A percentile compares a stretch with the other conserved stretches of the same genome.
These are phyloP conservation scores for Epichloe brachyelytri DNA, from an alignment of 2,329 filamentous ascomycete species.

Conservation along the genomic window DNA sequence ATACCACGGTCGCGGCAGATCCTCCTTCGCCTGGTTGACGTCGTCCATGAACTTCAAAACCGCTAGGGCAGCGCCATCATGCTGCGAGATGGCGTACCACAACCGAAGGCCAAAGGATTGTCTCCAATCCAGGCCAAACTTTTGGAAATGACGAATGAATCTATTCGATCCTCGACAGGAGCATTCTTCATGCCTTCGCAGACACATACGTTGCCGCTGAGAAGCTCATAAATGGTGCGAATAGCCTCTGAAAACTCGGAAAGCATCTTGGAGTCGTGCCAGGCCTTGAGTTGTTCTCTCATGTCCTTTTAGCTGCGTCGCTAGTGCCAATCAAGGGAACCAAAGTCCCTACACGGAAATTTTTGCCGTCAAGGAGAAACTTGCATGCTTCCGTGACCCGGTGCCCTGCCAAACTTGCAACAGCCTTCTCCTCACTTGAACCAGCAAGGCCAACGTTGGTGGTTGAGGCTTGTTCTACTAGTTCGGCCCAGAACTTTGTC, in stretches of 20 bases:
- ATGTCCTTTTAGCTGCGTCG: slow-evolving; percentile 60
- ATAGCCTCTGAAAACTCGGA: slow-evolving; percentile 79
- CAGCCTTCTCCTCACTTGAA: slow-evolving; percentile 68
- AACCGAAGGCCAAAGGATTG: slow-evolving; percentile 84
- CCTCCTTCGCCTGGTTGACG: slow-evolving; percentile 56
- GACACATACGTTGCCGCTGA: slow-evolving; percentile 75
- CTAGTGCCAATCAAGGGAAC: slow-evolving; percentile 71
- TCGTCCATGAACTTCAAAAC: slow-evolving; percentile 64
- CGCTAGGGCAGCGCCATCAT: slow-evolving; percentile 58
- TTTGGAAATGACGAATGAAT: slow-evolving; percentile 72
- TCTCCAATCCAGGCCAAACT: slow-evolving; percentile 83
- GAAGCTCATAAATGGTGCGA: slow-evolving; percentile 76
- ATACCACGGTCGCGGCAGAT: slow-evolving; percentile 61
- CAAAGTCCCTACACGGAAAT: slow-evolving; percentile 76
- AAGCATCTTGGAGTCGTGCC: slow-evolving; percentile 70
- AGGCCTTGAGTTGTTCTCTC: slow-evolving; percentile 66
- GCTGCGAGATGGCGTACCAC: slow-evolving; percentile 66
- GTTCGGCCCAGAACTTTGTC: slow-evolving; percentile 50
- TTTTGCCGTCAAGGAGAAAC: slow-evolving; percentile 58
- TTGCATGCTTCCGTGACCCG: slow-evolving; percentile 74
- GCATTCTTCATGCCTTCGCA: slow-evolving; percentile 64
- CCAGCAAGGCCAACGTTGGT: slow-evolving; percentile 44
- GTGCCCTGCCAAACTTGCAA: slow-evolving; percentile 67
- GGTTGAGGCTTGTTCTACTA: slow-evolving; percentile 49
- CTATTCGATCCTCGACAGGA: slow-evolving; percentile 65